Evolutionary conservation across 805 yeast species (phyloP), one percentile per base, ranked within the genome.

Genomic region (Yueomyces sp.): DNA sequence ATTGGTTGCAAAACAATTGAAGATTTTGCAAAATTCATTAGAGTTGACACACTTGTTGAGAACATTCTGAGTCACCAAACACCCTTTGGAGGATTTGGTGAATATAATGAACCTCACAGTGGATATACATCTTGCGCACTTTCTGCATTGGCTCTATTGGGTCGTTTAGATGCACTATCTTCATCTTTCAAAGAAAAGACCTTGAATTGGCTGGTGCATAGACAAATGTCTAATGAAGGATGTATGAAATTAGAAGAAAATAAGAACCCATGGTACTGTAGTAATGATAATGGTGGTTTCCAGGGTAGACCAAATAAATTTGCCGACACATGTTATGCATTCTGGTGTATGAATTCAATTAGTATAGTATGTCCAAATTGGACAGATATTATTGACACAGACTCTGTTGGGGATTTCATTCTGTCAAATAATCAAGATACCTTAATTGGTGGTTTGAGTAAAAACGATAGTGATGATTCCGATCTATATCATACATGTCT

Each of bases 51-150:
- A 3, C 54, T 83, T 31, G 55, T 56, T 3, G 44, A 47, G 0
- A 77, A 68, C 54, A 59, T 80, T 1, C 27, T 45, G 26, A 42
- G 56, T 0, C 53, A 63, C 7, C 56, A 66, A 36, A 63, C 68
- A 32, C 70, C 61, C 50, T 77, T 73, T 52, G 96, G 96, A 2
- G 96, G 95, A 0, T 61, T 85, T 40, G 82, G 88, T 4, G 59
- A 64, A 3, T 54, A 56, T 36, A 62, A 67, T 11, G 98, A 90
- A 59, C 68, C 87, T 2, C 96, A 90, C 62, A 79, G 86, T 5
- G 98, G 97, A 0, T 69, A 83, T 46, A 82, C 95, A 0, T 90
- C 77, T 54, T 88, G 96, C 63, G 95, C 84, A 0, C 52, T 88
- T 28, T 81, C 82, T 0, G 60, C 83, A 1, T 65, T 86, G 45